Conservation (phyloP, 805 yeast species). For the Ogataea saltuana region DNA sequence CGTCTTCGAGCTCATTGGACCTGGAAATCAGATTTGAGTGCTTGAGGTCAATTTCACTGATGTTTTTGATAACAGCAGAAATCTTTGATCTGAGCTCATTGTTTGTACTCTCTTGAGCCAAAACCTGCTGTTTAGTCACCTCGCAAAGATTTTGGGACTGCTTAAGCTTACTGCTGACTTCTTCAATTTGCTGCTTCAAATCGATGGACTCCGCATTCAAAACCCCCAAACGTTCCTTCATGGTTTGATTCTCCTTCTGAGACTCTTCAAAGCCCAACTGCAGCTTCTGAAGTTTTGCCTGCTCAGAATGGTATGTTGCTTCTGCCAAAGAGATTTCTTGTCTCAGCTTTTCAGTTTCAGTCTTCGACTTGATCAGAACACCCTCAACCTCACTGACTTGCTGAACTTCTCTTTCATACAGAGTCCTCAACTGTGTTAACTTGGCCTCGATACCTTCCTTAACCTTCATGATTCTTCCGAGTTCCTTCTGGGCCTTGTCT, state of each 20-base stretch:
- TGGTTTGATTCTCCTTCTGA: slow-evolving; percentile 63
- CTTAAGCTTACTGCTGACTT: slow-evolving; percentile 52
- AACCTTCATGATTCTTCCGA: slow-evolving; percentile 61
- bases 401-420: slow-evolving; percentile 76
- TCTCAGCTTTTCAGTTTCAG: slow-evolving; percentile 67
- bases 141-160: slow-evolving; percentile 63
- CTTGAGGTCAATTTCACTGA: slow-evolving; percentile 30
- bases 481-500: slow-evolving; percentile 72
- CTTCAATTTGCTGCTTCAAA: slow-evolving; percentile 55
- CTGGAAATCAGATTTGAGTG: slow-evolving; percentile 26
- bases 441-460: slow-evolving; percentile 76
- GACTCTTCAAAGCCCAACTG: slow-evolving; percentile 62
- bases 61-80: slow-evolving; percentile 25
- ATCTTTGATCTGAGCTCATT: slow-evolving; percentile 36
- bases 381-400: slow-evolving; percentile 74
- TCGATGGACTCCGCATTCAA: slow-evolving; percentile 67
- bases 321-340: slow-evolving; percentile 76
- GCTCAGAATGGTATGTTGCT: slow-evolving; percentile 72
- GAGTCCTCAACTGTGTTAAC: slow-evolving; percentile 60
- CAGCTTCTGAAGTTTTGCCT: slow-evolving; percentile 60
- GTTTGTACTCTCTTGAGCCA: slow-evolving; percentile 51
- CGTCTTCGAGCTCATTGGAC: slow-evolving; percentile 36
- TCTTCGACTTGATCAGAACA: slow-evolving; percentile 55
- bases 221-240: slow-evolving; percentile 68
- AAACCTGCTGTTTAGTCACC: slow-evolving; percentile 70